phyloP scores from a whole-genome alignment of 2,329 filamentous ascomycete species.

The Eutypella sp. region DNA sequence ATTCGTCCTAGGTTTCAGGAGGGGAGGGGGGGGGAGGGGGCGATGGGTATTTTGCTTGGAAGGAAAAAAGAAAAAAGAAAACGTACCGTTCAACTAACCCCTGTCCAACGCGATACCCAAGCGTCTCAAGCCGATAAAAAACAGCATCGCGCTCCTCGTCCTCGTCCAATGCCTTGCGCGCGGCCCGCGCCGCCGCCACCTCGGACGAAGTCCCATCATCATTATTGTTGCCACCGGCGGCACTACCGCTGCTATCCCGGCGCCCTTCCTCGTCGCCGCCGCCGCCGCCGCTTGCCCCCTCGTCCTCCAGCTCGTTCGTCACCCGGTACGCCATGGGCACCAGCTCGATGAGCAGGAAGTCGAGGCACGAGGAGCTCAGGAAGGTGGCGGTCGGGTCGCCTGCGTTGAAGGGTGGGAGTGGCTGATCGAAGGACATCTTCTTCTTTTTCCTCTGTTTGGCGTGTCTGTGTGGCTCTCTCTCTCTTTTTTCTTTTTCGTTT shows the following conservation, averaged over 20 bases:
- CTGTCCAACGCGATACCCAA: constrained; percentile 89
- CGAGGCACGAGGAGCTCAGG: constrained; percentile 79
- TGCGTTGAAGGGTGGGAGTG: constrained; percentile 63
- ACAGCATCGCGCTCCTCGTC: constrained; percentile 82
- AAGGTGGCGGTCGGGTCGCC: constrained; percentile 71
- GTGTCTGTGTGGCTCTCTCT: background rate
- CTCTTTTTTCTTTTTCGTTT: background rate
- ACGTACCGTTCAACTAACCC: constrained; percentile 83
- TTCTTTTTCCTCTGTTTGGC: constrained; percentile 1
- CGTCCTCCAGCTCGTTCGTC: constrained; percentile 60
- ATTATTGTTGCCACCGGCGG: background rate
- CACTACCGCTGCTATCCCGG: background rate
- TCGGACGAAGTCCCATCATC: background rate
- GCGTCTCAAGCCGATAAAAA: constrained; percentile 73
- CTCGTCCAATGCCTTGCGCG: constrained; percentile 52
- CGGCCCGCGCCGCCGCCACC: constrained; percentile 8
- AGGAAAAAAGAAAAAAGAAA: constrained; percentile 5
- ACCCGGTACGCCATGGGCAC: constrained; percentile 91
- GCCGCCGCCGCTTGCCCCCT: constrained; percentile 17
- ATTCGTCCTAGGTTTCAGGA: too few relatives aligned
- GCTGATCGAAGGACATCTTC: constrained; percentile 68
- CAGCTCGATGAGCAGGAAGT: constrained; percentile 93
- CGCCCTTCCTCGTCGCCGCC: constrained; percentile 5
- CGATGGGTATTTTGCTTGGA: background rate
- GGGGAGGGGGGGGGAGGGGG: background rate